Conservation (phyloP, 2,329 filamentous ascomycete genomes). For the Diaporthe sp. region DNA sequence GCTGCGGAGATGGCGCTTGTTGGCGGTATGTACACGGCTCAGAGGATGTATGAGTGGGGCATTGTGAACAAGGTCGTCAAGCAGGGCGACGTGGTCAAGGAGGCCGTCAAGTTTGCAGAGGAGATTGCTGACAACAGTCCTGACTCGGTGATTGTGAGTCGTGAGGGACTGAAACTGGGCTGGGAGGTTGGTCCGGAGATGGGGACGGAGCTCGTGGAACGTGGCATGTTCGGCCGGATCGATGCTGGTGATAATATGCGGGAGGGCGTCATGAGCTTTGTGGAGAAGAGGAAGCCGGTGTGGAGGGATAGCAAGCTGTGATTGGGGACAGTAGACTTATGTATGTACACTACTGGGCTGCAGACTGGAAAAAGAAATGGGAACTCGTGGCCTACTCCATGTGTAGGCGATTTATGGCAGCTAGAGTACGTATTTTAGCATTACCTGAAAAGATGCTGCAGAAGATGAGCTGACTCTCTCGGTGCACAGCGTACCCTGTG, state of each 20-base stretch:
- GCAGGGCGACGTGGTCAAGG: conserved; percentile 57
- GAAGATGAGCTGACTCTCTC: too few species aligned
- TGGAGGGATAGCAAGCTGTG: conserved; percentile 75
- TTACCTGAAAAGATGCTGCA: too few species aligned
- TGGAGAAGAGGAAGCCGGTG: conserved; percentile 76
- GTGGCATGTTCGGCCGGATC: conserved; percentile 69
- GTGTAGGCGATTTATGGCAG: too few species aligned
- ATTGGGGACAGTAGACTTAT: conserved; percentile 18
- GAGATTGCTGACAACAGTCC: conserved; percentile 75
- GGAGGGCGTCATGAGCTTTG: conserved; percentile 80
- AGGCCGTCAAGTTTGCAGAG: conserved; percentile 70
- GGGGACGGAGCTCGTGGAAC: conserved; percentile 66
- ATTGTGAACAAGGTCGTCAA: conserved; percentile 75
- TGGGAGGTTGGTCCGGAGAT: conserved; percentile 78
- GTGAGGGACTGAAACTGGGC: conserved; percentile 76
- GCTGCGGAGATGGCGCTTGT: conserved; percentile 78
- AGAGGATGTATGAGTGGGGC: conserved; percentile 72
- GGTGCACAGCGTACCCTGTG: too few species aligned
- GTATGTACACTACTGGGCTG: too few species aligned
- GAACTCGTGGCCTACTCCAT: too few species aligned
- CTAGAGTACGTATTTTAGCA: too few species aligned
- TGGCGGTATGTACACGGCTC: conserved; percentile 68
- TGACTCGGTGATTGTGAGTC: conserved; percentile 79
- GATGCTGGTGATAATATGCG: conserved; percentile 77
- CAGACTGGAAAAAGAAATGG: too few species aligned